phyloP scores from a whole-genome alignment of 306 rosid species.

The Acacia acuminata region DNA sequence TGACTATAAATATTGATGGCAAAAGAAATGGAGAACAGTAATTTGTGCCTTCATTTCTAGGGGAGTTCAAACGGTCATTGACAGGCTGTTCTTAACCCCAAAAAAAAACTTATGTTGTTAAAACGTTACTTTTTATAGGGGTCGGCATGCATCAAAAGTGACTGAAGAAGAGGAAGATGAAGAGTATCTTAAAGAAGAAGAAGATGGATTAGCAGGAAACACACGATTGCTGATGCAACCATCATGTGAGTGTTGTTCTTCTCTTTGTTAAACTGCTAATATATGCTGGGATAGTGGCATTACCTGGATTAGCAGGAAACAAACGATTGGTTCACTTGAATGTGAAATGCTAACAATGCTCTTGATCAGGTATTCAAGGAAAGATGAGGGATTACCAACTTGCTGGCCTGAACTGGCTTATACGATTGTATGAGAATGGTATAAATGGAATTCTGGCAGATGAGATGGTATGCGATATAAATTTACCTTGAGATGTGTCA shows the following conservation, averaged over 20 bases:
- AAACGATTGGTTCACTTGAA: background rate
- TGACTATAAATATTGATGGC: background rate
- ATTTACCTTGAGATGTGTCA: background rate
- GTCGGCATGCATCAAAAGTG: conserved; percentile 94
- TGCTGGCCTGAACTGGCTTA: conserved; percentile 97
- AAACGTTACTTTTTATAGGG: conserved; percentile 52
- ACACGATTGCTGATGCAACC: conserved; percentile 89
- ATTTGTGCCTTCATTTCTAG: background rate
- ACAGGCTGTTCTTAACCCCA: background rate
- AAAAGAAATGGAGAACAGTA: background rate
- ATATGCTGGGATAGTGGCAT: background rate
- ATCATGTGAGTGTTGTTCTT: conserved; percentile 59
- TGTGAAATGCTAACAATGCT: conserved; percentile 15
- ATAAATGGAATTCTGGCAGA: conserved; percentile 99
- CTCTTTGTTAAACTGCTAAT: background rate
- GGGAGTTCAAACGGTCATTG: background rate
- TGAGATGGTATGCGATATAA: conserved; percentile 73
- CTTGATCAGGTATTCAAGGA: conserved; percentile 83
- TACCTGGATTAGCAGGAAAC: background rate
- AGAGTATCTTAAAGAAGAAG: conserved; percentile 93
- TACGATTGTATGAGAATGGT: conserved; percentile 92
- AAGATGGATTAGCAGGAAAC: conserved; percentile 70
- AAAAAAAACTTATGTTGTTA: conserved; percentile 14
- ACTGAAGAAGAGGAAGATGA: conserved; percentile 99
- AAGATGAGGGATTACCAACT: conserved; percentile 99